Conservation (phyloP, 1,284 basidiomycete species). For the Ganoderma lingzhi region DNA sequence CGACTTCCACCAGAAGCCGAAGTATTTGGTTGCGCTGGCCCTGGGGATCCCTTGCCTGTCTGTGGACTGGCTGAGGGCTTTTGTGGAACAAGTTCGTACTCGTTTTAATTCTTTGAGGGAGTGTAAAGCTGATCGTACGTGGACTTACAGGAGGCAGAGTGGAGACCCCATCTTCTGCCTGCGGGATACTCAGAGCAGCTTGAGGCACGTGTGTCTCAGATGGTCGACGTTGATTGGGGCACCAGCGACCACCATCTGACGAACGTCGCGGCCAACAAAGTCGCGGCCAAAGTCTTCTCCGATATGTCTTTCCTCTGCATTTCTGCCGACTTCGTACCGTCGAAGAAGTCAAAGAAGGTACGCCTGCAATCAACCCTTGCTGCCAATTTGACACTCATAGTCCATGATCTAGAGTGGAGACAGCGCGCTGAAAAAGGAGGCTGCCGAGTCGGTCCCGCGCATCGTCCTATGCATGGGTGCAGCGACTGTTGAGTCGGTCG, state of each 20-base stretch:
- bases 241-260: constrained; percentile 57
- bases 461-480: constrained; percentile 84
- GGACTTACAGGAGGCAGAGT: constrained; percentile 52
- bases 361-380: constrained; percentile 33
- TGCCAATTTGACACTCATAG: background rate
- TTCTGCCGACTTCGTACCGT: constrained; percentile 61
- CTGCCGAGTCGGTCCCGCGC: constrained; percentile 49
- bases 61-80: constrained; percentile 64
- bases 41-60: constrained; percentile 88
- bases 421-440: constrained; percentile 38
- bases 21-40: constrained; percentile 83
- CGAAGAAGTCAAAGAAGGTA: constrained; percentile 44
- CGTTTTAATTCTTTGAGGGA: background rate
- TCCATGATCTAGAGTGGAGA: constrained; percentile 17
- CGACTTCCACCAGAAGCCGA: constrained; percentile 71
- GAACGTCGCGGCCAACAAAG: constrained; percentile 62
- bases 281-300: constrained; percentile 64
- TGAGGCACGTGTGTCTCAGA: constrained; percentile 66
- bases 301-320: constrained; percentile 63
- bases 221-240: constrained; percentile 79
- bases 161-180: constrained; percentile 71
- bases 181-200: constrained; percentile 69
- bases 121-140: background rate
- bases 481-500: constrained; percentile 64
- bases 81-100: constrained; percentile 49